Evolutionary conservation across 768 basidiomycete genomes (phyloP), one percentile per base, ranked within the genome.

Genomic region (Amanita brunnescens): DNA sequence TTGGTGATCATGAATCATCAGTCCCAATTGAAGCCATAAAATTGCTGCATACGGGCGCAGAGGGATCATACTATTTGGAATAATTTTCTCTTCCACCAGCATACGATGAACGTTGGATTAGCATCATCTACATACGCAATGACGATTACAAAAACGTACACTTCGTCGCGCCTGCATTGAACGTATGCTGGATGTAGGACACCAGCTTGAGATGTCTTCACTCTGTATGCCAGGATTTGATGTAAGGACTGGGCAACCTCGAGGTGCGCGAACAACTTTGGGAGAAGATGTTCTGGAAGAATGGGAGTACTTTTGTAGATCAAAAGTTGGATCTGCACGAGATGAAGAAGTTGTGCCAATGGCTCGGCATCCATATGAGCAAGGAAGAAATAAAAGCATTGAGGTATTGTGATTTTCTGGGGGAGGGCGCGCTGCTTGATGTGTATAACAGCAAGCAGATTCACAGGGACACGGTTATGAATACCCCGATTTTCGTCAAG

Each of bases 11-110:
- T n/a, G n/a, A n/a, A 23, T 30, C 29, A 29, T 29, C 49, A 96
- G 93, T 95, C 43, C 82, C 85, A 2, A 85, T 95, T 54, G 90
- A 91, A 64, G 81, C 79, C 57, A 91, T 96, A 65, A 88, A 91
- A 54, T 93, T 95, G 62, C 78, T 96, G 16, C 87, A 93, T 18
- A 76, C 83, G 3, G 88, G 85, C 6, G 62, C 79, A 1, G 85
- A 89, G 45, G 84, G 87, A 2, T 74, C 82, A 8, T 83, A 85
- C 64, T 83, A 89, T 61, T 80, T 87, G 53, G 77, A 84, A 52
- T 85, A 84, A 58, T 86, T 85, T 59, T 81, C 81, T 59, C 75
- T 88, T 26, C 70, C 85, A 0, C 68, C 73, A 48, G 78, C 84
- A 49, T 80, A 77, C 57, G 81, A 88, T 59, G 76, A 82, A 55